phyloP scores from a whole-genome alignment of 768 basidiomycete species.

The Mycena venus region DNA sequence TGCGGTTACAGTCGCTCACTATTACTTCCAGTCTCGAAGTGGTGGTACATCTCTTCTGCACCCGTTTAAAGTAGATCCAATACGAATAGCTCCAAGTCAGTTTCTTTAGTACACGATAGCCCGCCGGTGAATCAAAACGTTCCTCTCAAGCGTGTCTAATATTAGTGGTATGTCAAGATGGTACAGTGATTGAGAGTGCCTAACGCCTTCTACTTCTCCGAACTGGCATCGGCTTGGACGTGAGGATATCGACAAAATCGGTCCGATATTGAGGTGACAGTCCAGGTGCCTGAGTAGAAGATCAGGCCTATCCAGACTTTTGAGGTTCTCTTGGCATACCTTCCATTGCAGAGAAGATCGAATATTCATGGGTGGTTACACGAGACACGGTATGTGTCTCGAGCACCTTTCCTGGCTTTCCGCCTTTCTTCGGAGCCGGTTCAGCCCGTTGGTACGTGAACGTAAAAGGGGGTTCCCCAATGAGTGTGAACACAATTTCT shows the following conservation, averaged over 20 bases:
- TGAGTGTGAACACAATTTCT: slow-evolving; percentile 90
- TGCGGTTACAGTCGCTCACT: slow-evolving; percentile 14
- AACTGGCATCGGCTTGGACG: slow-evolving; percentile 64
- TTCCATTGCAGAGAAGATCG: slow-evolving; percentile 92
- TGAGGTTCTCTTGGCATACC: slow-evolving; percentile 59
- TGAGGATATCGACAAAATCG: slow-evolving; percentile 91
- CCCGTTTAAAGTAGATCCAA: slow-evolving; percentile 65
- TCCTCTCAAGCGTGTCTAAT: slow-evolving; percentile 35
- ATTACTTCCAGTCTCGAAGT: slow-evolving; percentile 77
- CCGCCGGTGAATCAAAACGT: neutral
- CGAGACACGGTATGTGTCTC: slow-evolving; percentile 94
- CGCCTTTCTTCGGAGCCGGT: slow-evolving; percentile 74
- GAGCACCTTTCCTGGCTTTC: slow-evolving; percentile 81
- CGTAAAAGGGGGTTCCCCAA: slow-evolving; percentile 95
- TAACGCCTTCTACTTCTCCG: slow-evolving; percentile 50
- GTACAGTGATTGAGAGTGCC: slow-evolving; percentile 26
- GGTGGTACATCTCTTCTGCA: slow-evolving; percentile 95
- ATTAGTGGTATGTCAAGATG: slow-evolving; percentile 37
- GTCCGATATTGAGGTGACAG: slow-evolving; percentile 92
- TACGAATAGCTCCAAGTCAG: neutral
- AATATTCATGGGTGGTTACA: slow-evolving; percentile 81
- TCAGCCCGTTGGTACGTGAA: slow-evolving; percentile 95
- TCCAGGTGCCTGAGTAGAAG: slow-evolving; percentile 80
- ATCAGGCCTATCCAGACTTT: slow-evolving; percentile 1
- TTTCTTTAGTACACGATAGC: neutral